Evolutionary conservation across 2,329 filamentous ascomycete species (phyloP), one percentile per base, ranked within the genome.

Genomic region (Xylaria sp.): DNA sequence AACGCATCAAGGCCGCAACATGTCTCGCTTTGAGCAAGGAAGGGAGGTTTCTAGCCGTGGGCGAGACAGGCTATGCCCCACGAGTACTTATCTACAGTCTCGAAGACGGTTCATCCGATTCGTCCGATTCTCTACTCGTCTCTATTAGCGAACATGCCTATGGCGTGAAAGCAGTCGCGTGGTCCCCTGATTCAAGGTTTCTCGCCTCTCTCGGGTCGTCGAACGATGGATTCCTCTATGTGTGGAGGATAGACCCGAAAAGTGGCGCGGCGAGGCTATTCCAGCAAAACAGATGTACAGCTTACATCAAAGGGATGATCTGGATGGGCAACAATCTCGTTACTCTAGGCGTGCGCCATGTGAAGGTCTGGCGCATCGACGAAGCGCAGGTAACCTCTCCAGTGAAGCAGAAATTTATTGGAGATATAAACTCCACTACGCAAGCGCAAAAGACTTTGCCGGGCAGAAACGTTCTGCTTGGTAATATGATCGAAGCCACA

Each of bases 61-160:
- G 96, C 75, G 96, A 99, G 87, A 97, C 94, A 3, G 96, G 96
- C 25, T 98, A 98, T 80, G 92, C 91, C 62, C 96, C 96, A 6
- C 88, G 96, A 62, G 94, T 99, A 25, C 85, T 98, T 66, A 91
- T 99, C 64, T 99, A 97, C 81, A 94, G 90, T 39, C 90, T 96
- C 5, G 88, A 92, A 75, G 94, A 97, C 76, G 87, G 87, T 41
- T 92, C 93, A 1, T 91, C 91, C 2, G 87, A 87, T 43, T 92
- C 93, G 1, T 91, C 91, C 2, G 94, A 98, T 76, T 87, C 87
- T 0, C 96, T 96, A 2, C 85, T 98, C 7, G 92, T 94, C 2
- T 93, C 92, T 43, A 88, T 99, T 65, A 92, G 89, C 64, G 96
- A 99, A 77, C 96, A 99, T 80, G 91, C 90, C 0, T 97, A 93